Evolutionary conservation across 139 green algal genomes (phyloP).

Genomic region (Chlamydomonas incerta): DNA sequence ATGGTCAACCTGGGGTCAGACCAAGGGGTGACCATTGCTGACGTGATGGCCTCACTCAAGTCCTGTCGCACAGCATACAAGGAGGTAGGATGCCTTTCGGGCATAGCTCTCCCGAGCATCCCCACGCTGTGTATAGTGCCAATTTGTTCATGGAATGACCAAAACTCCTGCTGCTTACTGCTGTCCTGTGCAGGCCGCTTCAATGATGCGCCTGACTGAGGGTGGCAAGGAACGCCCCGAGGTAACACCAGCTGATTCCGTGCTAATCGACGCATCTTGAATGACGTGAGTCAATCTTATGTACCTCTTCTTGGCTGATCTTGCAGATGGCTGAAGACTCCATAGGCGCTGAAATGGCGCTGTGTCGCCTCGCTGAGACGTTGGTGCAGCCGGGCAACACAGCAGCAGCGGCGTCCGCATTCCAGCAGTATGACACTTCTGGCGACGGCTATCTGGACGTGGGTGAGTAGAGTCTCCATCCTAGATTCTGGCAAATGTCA

Average conservation of each 20-base stretch:
- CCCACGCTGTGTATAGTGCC: too few species aligned
- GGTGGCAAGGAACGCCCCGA: neutral
- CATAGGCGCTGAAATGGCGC: neutral
- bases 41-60: neutral
- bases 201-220: conserved; percentile 6
- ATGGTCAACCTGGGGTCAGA: neutral
- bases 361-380: conserved; percentile 20
- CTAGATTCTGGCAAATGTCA: too few species aligned
- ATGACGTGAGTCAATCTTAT: too few species aligned
- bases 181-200: neutral
- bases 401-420: neutral
- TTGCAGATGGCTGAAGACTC: neutral
- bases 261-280: too few species aligned
- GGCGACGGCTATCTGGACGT: conserved; percentile 29
- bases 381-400: conserved; percentile 10
- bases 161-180: neutral
- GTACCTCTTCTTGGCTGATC: neutral
- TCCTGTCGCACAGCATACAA: conserved; percentile 12
- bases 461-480: too few species aligned
- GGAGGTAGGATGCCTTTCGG: neutral
- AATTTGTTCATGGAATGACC: neutral
- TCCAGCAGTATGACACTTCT: neutral
- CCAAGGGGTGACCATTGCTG: neutral
- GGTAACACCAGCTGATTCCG: too few species aligned
- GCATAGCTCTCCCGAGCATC: too few species aligned